Evolutionary conservation across 257 asterid species (phyloP), one percentile per base, ranked within the genome.

Genomic region (Knoxia roxburghii): DNA sequence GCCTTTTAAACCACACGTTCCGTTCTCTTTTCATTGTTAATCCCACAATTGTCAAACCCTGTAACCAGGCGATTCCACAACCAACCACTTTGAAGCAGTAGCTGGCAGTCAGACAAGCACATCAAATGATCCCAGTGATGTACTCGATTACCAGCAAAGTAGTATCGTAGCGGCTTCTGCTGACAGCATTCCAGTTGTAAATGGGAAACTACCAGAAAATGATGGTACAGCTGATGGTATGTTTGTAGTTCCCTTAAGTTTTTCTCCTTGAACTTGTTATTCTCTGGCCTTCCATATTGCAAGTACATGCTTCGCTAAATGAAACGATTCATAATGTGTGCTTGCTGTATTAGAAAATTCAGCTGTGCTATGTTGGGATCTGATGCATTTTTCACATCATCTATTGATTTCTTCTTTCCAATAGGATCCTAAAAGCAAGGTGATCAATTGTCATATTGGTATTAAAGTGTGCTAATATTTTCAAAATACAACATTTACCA

Each of bases 161-260:
- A 49, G 69, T 68, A 67, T 58, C 24, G 56, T 72, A 17, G 59
- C 43, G 21, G 51, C 62, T 72, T 70, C 71, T 72, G 67, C 72
- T 37, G 71, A 65, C 50, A 64, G 26, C 54, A 68, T 75, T 74
- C 79, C 76, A 56, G 76, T 71, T 64, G 53, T 72, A 52, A 67
- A 63, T 39, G 86, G 66, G 32, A 78, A 71, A 29, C 46, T 65
- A 71, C 57, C 70, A 40, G 74, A 74, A 66, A 69, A 67, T 70
- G 46, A 53, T 49, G 55, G 64, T 63, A 65, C 78, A 52, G 66
- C 72, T 35, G 30, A 56, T 14, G 84, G 81, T 76, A 76, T 65
- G 61, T 41, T 15, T 41, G 20, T 49, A 48, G 7, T 6, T 26
- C 20, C 61, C 40, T 37, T 35, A 39, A n/a, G 41, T 24, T 67